These are phyloP conservation scores for Pythium monospermum DNA, from an alignment of 352 stramenopile genomes.

Conservation along the genomic window DNA sequence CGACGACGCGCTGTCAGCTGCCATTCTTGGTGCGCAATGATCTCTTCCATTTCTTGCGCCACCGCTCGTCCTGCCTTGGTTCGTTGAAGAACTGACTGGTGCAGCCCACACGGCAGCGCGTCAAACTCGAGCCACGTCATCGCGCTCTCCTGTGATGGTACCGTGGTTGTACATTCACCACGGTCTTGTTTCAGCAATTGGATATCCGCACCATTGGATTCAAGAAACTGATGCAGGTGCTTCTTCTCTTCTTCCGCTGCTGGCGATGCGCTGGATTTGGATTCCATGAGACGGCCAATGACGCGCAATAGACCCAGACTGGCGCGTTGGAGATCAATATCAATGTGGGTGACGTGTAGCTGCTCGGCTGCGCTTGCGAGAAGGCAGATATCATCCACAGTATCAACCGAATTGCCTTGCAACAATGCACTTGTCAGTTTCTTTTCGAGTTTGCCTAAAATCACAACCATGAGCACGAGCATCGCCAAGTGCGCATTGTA, in stretches of 20 bases:
- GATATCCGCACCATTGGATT: neutral
- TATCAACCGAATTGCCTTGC: conserved; percentile 28
- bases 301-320: too few species aligned
- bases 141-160: neutral
- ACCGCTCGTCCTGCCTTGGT: conserved; percentile 6
- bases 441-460: conserved; percentile 24
- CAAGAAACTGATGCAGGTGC: too few species aligned
- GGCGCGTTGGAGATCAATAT: too few species aligned
- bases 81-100: conserved; percentile 2
- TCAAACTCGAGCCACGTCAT: conserved; percentile 20
- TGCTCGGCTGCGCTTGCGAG: neutral
- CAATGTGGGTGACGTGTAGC: too few species aligned
- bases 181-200: too few species aligned
- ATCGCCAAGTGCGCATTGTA: neutral
- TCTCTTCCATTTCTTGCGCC: neutral
- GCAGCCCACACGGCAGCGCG: conserved; percentile 1
- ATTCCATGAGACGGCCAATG: too few species aligned
- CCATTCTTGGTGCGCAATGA: conserved; percentile 4
- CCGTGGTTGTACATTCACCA: too few species aligned
- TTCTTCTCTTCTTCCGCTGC: too few species aligned
- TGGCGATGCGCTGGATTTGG: too few species aligned
- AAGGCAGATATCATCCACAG: neutral
- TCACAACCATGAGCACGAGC: conserved; percentile 12
- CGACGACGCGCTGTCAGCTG: too few species aligned
- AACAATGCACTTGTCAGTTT: conserved; percentile 31